Evolutionary conservation across 306 rosid species (phyloP), one percentile per base, ranked within the genome.

Genomic region (Malus sylvestris): DNA sequence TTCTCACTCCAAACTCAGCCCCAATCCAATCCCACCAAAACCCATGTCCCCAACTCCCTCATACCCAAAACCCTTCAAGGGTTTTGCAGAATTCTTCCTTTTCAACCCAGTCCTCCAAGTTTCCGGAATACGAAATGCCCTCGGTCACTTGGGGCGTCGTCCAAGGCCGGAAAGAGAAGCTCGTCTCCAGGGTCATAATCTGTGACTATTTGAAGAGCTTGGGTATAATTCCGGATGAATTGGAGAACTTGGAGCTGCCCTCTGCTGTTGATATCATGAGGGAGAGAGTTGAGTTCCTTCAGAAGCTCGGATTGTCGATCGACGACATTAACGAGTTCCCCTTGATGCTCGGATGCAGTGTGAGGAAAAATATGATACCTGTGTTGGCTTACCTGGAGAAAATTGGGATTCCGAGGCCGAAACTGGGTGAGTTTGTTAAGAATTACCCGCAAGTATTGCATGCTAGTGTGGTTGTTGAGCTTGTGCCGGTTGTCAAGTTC

Each of bases 381-480:
- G 93, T 95, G 4, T 85, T 89, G 81, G 96, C 97, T 15, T 95
- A 92, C 86, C 81, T 92, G 63, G 99, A 95, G 81, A 95, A 92
- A 78, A 91, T 92, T 81, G 97, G 99, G 85, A 84, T 95, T 72
- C 79, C 77, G 4, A 95, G 89, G 83, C 57, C 88, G 2, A 95
- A 92, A 70, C 85, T 95, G 10, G 97, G 97, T 4, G 97, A 87
- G 38, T 95, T 92, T 65, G 18, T 92, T 38, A 95, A 86, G 81
- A 86, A 40, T 40, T 92, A 92, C 75, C 97, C 97, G 0, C 99
- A 92, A 70, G 99, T 92, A 6, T 83, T 95, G 53, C 97, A 95
- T 82, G 96, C 99, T 30, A 92, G 99, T 78, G 96, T 95, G 30
- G 87, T 95, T 35, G 97, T 95, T 68, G 99, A 95, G 88, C 99